Conservation (phyloP, 2,329 filamentous ascomycete genomes). For the Fusarium chuoi region DNA sequence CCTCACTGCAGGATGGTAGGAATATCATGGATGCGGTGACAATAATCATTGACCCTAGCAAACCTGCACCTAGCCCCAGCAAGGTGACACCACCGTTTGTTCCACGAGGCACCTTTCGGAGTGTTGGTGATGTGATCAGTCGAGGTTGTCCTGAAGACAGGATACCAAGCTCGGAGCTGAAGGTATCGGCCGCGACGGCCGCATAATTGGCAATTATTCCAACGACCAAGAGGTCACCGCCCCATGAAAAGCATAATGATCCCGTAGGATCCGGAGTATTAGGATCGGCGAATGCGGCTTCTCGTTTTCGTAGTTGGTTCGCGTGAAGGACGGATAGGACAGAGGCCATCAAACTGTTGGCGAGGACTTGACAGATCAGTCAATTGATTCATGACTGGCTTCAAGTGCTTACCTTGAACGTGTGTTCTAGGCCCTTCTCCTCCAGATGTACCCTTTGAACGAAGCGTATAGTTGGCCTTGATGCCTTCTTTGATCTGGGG, state of each 20-base stretch:
- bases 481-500: constrained; percentile 83
- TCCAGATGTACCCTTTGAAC: constrained; percentile 75
- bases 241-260: constrained; percentile 67
- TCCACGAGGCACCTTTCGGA: constrained; percentile 84
- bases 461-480: constrained; percentile 84
- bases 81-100: constrained; percentile 93
- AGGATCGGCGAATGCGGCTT: constrained; percentile 51
- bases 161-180: constrained; percentile 95
- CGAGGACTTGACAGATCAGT: constrained; percentile 67
- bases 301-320: constrained; percentile 65
- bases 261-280: constrained; percentile 49
- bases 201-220: constrained; percentile 87
- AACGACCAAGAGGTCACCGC: constrained; percentile 70
- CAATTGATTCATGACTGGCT: neutral
- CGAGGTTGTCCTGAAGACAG: constrained; percentile 79
- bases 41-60: constrained; percentile 78
- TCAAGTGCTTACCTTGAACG: constrained; percentile 70
- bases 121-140: constrained; percentile 82
- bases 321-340: constrained; percentile 69
- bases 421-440: constrained; percentile 87
- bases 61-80: constrained; percentile 77
- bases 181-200: constrained; percentile 90
- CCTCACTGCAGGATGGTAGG: constrained; percentile 71
- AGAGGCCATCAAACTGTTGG: constrained; percentile 85
- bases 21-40: constrained; percentile 72